Conservation (phyloP, 768 basidiomycete species). For the Boletus vermiculosoides region DNA sequence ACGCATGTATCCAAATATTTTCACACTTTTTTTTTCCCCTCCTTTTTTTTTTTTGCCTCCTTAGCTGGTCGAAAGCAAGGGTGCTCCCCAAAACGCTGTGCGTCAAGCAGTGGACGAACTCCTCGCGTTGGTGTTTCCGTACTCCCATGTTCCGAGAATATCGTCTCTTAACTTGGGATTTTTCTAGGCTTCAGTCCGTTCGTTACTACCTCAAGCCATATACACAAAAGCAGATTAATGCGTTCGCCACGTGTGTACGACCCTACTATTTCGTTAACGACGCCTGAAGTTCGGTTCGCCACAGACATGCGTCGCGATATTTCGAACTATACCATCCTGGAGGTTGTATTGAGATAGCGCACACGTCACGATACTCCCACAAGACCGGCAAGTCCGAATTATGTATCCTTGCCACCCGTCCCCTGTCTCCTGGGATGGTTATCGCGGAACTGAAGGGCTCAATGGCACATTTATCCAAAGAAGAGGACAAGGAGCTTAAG, state of each 20-base stretch:
- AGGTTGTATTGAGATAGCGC: slow-evolving; percentile 84
- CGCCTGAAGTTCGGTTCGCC: slow-evolving; percentile 26
- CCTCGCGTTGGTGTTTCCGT: slow-evolving; percentile 55
- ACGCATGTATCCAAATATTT: slow-evolving; percentile 21
- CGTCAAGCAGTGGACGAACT: slow-evolving; percentile 77
- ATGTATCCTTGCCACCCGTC: slow-evolving; percentile 80
- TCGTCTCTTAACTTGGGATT: slow-evolving; percentile 13
- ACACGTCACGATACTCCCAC: slow-evolving; percentile 85
- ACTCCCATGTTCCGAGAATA: slow-evolving; percentile 15
- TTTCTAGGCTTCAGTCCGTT: slow-evolving; percentile 63
- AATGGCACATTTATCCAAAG: slow-evolving; percentile 83
- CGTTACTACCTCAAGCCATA: slow-evolving; percentile 75
- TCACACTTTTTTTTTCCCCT: slow-evolving; percentile 21
- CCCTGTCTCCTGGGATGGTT: slow-evolving; percentile 63
- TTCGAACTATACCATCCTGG: slow-evolving; percentile 83
- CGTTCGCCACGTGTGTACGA: slow-evolving; percentile 82
- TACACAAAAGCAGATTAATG: slow-evolving; percentile 84
- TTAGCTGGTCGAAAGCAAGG: slow-evolving; percentile 61
- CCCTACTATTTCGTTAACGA: slow-evolving; percentile 26
- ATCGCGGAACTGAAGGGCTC: slow-evolving; percentile 88
- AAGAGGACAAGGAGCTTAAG: slow-evolving; percentile 84
- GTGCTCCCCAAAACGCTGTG: slow-evolving; percentile 54
- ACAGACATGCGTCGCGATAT: slow-evolving; percentile 84
- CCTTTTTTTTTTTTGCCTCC: slow-evolving; percentile 2
- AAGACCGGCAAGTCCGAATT: slow-evolving; percentile 86